Base-by-base conservation (phyloP, 202 grass and related monocot genomes). In the Cymbopogon flexuosus region DNA sequence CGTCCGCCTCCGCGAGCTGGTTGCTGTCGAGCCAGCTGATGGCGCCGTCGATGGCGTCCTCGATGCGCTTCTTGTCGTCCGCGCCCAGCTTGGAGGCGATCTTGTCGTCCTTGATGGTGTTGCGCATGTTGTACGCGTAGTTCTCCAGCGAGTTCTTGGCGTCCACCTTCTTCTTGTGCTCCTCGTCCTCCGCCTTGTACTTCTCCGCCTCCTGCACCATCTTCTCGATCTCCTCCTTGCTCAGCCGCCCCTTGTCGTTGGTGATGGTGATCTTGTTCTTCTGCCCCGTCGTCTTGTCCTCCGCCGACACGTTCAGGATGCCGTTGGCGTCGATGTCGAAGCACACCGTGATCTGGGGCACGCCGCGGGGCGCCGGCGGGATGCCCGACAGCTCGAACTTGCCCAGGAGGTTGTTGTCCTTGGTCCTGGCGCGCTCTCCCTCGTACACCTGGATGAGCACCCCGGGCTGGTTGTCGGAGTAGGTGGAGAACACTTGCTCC, bases 311-410 rank as follows among this genome's bases (percentile, higher is more conserved):
- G 79, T 97, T 93, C 3, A 97, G 57, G 70, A 97, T 97, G 52
- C 94, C 94, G 57, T 97, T 97, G 40, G 94, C 94, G 37, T 97
- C 94, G n/a, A 97, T 93, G 69, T 97, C 94, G 29, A 97, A 97
- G 85, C 87, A 93, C 12, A 97, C 94, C 1, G 16, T 97, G 80
- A 97, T 93, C 81, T 93, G 94, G 12, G 94, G 15, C 1, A 33
- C 31, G 31, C 31, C 31, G 1, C 31, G 1, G 31, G 31, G 31
- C 2, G 31, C 31, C 2, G 31, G 31, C 2, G 31, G 31, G 31
- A 33, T 33, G 31, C 31, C 31, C 0, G 31, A 33, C 2, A 33
- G 31, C 31, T 33, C 31, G 31, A 33, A 33, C 31, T 33, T 33
- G 31, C 31, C 31, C 2, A 33, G 31, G 1, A 33, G 31, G 31